phyloP scores from a whole-genome alignment of 169 alveolate genomes.

The Fabrea salina region DNA sequence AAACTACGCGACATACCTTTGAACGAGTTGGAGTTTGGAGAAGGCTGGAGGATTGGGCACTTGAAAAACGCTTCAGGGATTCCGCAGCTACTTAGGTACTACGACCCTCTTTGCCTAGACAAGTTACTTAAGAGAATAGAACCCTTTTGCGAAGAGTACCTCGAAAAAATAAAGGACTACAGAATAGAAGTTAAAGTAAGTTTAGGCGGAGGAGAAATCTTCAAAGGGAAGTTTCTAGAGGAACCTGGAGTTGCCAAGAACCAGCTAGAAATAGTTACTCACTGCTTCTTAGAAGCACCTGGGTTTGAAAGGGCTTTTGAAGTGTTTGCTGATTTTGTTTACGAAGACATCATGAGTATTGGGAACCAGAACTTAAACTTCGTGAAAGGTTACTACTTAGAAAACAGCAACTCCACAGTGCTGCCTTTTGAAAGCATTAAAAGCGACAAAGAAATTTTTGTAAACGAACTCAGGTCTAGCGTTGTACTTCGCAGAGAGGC shows the following conservation, averaged over 20 bases:
- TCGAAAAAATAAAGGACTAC: neutral
- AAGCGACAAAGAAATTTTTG: neutral
- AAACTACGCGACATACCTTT: neutral
- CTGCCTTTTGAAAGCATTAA: conserved; percentile 1
- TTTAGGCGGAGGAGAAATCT: conserved; percentile 24
- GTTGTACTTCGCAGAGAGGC: neutral
- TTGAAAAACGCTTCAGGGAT: neutral
- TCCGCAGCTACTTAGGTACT: conserved; percentile 7
- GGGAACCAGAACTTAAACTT: conserved; percentile 9
- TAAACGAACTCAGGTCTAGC: neutral
- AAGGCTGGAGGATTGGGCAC: neutral
- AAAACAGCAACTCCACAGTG: neutral
- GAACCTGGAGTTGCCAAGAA: conserved; percentile 10
- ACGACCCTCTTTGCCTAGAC: neutral
- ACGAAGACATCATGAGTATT: conserved; percentile 20
- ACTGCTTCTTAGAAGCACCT: neutral
- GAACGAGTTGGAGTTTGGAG: neutral
- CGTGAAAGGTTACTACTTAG: neutral
- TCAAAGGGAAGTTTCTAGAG: neutral
- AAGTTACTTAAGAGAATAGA: neutral
- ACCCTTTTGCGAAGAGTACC: conserved; percentile 4
- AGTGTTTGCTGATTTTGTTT: conserved; percentile 10
- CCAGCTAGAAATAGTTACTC: conserved; percentile 1
- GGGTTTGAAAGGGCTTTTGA: conserved; percentile 19
- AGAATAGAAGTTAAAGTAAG: neutral